Evolutionary conservation across 495 filamentous ascomycete species (phyloP), one percentile per base, ranked within the genome.

Genomic region (Lophium mytilinum): DNA sequence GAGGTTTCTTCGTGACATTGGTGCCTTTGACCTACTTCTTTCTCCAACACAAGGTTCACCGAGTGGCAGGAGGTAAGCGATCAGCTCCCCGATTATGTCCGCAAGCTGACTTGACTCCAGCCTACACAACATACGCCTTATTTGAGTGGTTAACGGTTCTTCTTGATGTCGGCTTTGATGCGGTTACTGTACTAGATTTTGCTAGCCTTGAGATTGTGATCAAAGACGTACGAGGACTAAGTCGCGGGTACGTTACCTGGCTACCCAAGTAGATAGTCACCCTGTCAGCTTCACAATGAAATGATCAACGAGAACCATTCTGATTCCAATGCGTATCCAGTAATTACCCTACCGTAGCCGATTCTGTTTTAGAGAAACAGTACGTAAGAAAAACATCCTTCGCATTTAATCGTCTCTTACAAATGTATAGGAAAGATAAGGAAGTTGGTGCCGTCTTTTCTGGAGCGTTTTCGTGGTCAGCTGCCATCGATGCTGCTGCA

Each of bases 171-270:
- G 92, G 80, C 14, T 99, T 97, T 71, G 93, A 99, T 75, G 90
- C 94, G 37, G 86, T 97, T 53, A 97, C 93, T 9, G 88, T 88
- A n/a, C 73, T 96, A 53, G 93, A 99, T 71, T 99, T 97, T 75
- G 80, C 85, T 40, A 83, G 82, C 21, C 86, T 99, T 68, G 92
- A 99, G 69, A 72, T 99, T 59, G 81, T 90, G 65, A 77, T 99
- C 55, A 86, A 80, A 71, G 93, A 99, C 77, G 78, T 89, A 40
- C 90, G 90, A 72, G 91, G 93, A 51, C 73, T 84, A 66, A 91
- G 87, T 75, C 93, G 92, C 90, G 94, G 93, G 94, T 99, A 99
- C 84, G 94, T 97, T 79, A 83, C 84, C 72, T 88, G 89, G 89
- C 89, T 97, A 80, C 94, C 94, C 62, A 87, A 84, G 78, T 98